Base-by-base conservation (phyloP, 1,139 yeast species). In the Candida tetrigidarum region DNA sequence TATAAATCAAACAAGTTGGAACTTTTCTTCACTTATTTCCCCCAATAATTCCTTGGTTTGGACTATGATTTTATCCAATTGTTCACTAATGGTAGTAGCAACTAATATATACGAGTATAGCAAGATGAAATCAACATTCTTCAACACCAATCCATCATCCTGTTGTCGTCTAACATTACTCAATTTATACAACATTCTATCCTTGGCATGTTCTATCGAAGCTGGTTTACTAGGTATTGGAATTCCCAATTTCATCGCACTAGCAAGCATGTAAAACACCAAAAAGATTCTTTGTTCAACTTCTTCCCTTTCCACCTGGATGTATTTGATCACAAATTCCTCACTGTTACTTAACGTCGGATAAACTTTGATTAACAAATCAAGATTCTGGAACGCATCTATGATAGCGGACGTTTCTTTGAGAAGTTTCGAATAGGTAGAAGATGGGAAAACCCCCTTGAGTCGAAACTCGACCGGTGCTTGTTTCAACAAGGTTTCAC, bases 191-290 rank as follows among this genome's bases (percentile, higher is more conserved):
- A 87, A 69, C 69, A 88, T 72, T 29, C 92, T 66, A 50, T 84
- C 89, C 56, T 83, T 80, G 0, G 96, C 86, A 59, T 84, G 88
- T 41, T 81, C 88, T 0, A 90, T 84, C 0, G 90, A 83, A 0
- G 95, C 95, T 4, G 92, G 84, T 53, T 83, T 84, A 28, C 77
- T 80, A 0, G 96, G 95, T 23, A 87, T 61, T 1, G 96, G 96
- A 50, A 87, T 80, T 2, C 91, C 91, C 19, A 89, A 67, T 44
- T 81, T 77, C 69, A 88, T 72, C 0, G 96, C 87, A 27, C 93
- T 83, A 3, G 96, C 85, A 10, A 87, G 74, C 81, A 87, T 83
- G 66, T 86, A 87, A 57, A 88, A 86, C 6, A 84, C 80, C 49
- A 87, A 69, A 52, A 88, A 86, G 0, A 88, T 79, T 19, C 93